Base-by-base conservation (phyloP, 2,329 filamentous ascomycete genomes). In the Leptodontidium sp. region DNA sequence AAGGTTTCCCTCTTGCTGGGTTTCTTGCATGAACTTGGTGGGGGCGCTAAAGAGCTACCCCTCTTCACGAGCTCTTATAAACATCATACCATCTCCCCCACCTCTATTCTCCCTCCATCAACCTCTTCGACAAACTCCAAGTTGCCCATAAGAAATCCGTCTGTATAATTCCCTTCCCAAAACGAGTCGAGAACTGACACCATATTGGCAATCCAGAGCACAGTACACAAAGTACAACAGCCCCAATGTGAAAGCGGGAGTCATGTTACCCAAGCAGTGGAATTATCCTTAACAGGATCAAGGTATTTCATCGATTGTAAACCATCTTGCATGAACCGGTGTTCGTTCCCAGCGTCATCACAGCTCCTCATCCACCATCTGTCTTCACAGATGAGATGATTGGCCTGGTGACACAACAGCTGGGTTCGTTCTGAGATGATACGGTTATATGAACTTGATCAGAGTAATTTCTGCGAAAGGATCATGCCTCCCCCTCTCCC, bases 391-490 rank as follows among this genome's bases (percentile, higher is more conserved):
- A 77, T 75, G 76, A 77, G 73, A 78, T 77, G 73, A 57, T 24
- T 47, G 47, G 73, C 58, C 67, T 73, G 71, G 59, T 67, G 72
- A 65, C 68, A 40, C n/a, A 24, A 70, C 72, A 70, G 69, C 72
- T 73, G 73, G 73, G 75, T 77, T 82, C 81, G 84, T 83, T 86
- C 88, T 93, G 91, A 95, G 92, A 96, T 90, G 89, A 96, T 91
- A 96, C 93, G 92, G 93, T 91, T 85, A 73, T 68, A 85, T 62
- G 84, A 93, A 95, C 92, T 95, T 95, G 93, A 95, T 94, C 92
- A 93, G 92, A 93, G 94, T 95, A 95, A 96, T 96, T 93, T 93
- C 92, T 94, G 94, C 94, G 94, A 94, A 96, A 97, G 94, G 91
- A 97, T 96, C 93, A 97, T 97, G 93, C 93, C 87, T 87, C 87